These are phyloP conservation scores for Schizothecium vesticola DNA, from an alignment of 495 filamentous ascomycete species.

Conservation along the genomic window DNA sequence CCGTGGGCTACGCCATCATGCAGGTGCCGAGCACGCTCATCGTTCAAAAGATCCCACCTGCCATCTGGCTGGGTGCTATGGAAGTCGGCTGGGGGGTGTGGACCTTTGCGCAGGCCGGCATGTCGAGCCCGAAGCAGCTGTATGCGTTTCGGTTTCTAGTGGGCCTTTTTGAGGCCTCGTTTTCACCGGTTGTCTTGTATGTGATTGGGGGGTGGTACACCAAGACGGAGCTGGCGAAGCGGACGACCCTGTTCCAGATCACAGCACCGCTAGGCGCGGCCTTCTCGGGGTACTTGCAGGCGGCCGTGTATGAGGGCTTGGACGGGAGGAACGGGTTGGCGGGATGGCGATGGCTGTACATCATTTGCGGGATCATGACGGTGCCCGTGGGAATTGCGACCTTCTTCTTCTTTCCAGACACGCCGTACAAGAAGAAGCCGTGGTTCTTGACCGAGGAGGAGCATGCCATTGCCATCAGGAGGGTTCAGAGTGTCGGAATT, in stretches of 20 bases:
- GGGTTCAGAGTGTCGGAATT: constrained; percentile 25
- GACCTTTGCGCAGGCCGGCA: constrained; percentile 51
- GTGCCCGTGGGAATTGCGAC: constrained; percentile 52
- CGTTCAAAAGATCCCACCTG: constrained; percentile 48
- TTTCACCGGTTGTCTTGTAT: constrained; percentile 55
- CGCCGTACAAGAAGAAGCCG: constrained; percentile 45
- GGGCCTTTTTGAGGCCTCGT: constrained; percentile 50
- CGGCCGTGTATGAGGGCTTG: constrained; percentile 46
- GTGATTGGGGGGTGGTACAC: constrained; percentile 61
- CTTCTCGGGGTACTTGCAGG: constrained; percentile 48
- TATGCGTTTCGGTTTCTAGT: constrained; percentile 61
- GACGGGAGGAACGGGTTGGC: constrained; percentile 41
- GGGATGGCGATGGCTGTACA: constrained; percentile 50
- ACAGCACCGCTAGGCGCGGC: constrained; percentile 41
- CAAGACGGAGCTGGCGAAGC: constrained; percentile 53
- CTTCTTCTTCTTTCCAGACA: constrained; percentile 52
- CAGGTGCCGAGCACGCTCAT: constrained; percentile 53
- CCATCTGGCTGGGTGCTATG: constrained; percentile 51
- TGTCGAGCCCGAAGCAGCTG: constrained; percentile 43
- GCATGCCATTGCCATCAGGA: constrained; percentile 17
- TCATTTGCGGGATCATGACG: constrained; percentile 28
- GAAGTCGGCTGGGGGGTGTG: constrained; percentile 52
- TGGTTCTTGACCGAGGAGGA: constrained; percentile 41
- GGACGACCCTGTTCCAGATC: constrained; percentile 45
- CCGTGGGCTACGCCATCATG: constrained; percentile 43